Evolutionary conservation across 2,329 filamentous ascomycete species (phyloP).

Genomic region (Penicillium thymicola): DNA sequence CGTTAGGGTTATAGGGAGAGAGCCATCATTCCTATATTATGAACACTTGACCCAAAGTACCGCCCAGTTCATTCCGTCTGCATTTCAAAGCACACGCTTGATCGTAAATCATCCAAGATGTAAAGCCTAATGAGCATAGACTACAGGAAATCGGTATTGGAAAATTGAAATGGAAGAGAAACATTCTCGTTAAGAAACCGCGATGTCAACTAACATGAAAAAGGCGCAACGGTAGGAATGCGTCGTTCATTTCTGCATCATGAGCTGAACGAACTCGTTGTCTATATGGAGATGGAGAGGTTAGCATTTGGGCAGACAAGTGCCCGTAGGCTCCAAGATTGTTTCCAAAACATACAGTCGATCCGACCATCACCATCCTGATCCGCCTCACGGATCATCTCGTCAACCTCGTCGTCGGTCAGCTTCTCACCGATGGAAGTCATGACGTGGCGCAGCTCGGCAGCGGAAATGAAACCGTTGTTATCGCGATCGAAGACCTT

Average conservation of each 20-base stretch:
- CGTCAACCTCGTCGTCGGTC: conserved; percentile 84
- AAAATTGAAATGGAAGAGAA: conserved; percentile 22
- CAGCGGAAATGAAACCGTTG: conserved; percentile 87
- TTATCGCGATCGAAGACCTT: conserved; percentile 89
- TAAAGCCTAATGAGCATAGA: conserved; percentile 24
- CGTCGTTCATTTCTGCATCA: conserved; percentile 82
- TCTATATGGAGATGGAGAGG: conserved; percentile 50
- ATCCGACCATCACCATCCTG: conserved; percentile 87
- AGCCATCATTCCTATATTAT: conserved; percentile 10
- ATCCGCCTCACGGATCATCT: conserved; percentile 90
- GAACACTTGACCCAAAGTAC: conserved; percentile 11
- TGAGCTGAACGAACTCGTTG: conserved; percentile 90
- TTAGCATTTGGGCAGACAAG: conserved; percentile 21
- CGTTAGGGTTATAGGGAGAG: background rate
- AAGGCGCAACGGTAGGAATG: conserved; percentile 23
- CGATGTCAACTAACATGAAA: conserved; percentile 31
- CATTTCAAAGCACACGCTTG: conserved; percentile 24
- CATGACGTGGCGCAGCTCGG: conserved; percentile 86
- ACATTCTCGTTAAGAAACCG: conserved; percentile 24
- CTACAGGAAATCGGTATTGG: conserved; percentile 27
- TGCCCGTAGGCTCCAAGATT: background rate
- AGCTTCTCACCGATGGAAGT: conserved; percentile 89
- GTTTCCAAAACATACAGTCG: conserved; percentile 62
- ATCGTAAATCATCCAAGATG: conserved; percentile 22
- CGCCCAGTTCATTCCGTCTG: conserved; percentile 12